phyloP scores from a whole-genome alignment of 2,329 filamentous ascomycete genomes.

The Ophiocordyceps camponoti-leonardi region DNA sequence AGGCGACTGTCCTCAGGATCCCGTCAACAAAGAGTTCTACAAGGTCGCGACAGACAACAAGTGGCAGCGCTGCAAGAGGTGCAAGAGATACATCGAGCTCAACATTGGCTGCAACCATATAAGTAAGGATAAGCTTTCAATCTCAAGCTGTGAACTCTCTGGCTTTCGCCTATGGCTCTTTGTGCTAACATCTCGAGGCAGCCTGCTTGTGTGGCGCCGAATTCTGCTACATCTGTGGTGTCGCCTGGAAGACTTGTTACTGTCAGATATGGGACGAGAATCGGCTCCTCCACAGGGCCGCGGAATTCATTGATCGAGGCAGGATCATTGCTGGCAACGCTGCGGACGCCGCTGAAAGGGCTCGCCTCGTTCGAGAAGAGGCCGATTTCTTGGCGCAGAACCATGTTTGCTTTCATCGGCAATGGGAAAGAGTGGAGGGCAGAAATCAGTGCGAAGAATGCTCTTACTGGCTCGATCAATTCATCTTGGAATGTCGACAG shows the following conservation, averaged over 20 bases:
- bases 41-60: slow-evolving; percentile 18
- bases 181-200: slow-evolving; percentile 2
- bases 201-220: slow-evolving; percentile 26
- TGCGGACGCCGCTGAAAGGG: too few relatives aligned
- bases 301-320: too few relatives aligned
- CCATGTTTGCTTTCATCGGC: slow-evolving; percentile 24
- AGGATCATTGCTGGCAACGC: too few relatives aligned
- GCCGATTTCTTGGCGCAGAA: slow-evolving; percentile 7
- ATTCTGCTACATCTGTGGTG: slow-evolving; percentile 31
- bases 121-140: slow-evolving; percentile 31
- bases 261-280: slow-evolving; percentile 22
- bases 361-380: neutral
- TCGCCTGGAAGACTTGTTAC: slow-evolving; percentile 19
- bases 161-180: neutral
- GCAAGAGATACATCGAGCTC: slow-evolving; percentile 28
- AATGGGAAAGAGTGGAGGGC: slow-evolving; percentile 22
- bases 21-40: slow-evolving; percentile 19
- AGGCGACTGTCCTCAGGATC: slow-evolving; percentile 28
- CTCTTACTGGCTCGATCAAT: slow-evolving; percentile 16
- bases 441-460: slow-evolving; percentile 25
- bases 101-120: slow-evolving; percentile 35
- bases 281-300: slow-evolving; percentile 3
- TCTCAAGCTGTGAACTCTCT: too few relatives aligned
- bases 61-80: slow-evolving; percentile 32
- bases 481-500: slow-evolving; percentile 27